Percentiles rank a stretch among this genome's conserved stretches.
phyloP scores from a whole-genome alignment of 768 basidiomycete genomes.

The Phylloporus sp. region DNA sequence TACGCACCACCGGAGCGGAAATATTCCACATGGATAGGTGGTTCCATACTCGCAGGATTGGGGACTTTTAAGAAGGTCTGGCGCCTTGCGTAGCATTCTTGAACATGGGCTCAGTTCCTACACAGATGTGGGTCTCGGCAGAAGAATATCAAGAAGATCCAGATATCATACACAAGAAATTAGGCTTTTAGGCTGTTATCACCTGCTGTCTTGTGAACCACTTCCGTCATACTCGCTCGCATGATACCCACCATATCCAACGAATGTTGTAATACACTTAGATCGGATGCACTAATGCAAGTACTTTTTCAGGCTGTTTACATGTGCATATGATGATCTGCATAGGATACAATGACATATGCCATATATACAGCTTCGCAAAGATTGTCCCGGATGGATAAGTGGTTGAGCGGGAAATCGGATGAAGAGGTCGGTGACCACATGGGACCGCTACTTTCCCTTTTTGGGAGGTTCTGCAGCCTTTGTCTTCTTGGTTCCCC shows the following conservation, averaged over 20 bases:
- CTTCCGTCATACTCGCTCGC: conserved; percentile 14
- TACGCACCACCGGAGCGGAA: conserved; percentile 99
- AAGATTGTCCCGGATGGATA: conserved; percentile 33
- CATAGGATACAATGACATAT: conserved; percentile 32
- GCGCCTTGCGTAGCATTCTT: not conserved
- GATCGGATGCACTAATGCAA: conserved; percentile 23
- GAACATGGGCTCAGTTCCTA: conserved; percentile 8
- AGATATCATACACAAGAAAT: conserved; percentile 95
- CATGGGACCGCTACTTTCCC: conserved; percentile 62
- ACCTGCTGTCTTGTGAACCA: conserved; percentile 12
- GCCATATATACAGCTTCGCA: conserved; percentile 39
- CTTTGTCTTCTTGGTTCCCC: conserved; percentile 95
- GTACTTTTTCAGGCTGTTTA: conserved; percentile 9
- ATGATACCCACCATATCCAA: conserved; percentile 33
- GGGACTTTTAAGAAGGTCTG: conserved; percentile 95
- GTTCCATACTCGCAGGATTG: conserved; percentile 91
- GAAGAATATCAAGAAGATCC: conserved; percentile 99
- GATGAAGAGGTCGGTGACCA: conserved; percentile 12
- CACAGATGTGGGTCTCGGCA: conserved; percentile 98
- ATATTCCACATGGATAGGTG: conserved; percentile 96
- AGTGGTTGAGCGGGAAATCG: conserved; percentile 19
- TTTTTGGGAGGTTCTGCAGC: conserved; percentile 89
- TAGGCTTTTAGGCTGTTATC: conserved; percentile 55
- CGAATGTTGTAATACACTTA: conserved; percentile 32
- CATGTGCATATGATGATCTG: conserved; percentile 25